These are phyloP conservation scores for Melaleuca alternifolia DNA, from an alignment of 345 rosid genomes.

Conservation along the genomic window DNA sequence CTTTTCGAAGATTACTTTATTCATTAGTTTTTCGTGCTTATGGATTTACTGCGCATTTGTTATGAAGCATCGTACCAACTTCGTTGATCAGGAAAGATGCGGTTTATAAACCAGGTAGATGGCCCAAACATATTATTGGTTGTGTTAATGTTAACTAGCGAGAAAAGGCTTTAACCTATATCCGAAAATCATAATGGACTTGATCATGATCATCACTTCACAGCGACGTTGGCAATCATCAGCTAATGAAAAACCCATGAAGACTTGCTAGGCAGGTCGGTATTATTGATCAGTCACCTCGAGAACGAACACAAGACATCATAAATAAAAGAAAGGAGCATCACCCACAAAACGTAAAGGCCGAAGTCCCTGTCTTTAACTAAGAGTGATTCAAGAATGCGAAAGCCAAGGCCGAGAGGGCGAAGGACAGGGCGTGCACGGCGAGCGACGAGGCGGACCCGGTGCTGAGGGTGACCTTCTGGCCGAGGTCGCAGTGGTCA, in stretches of 20 bases:
- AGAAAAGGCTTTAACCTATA: not conserved
- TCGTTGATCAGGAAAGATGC: not conserved
- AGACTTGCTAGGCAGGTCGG: not conserved
- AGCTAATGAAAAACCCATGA: not conserved
- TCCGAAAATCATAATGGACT: not conserved
- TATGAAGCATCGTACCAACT: not conserved
- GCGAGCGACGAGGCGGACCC: conserved; percentile 8
- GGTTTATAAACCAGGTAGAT: not conserved
- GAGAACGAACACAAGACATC: not conserved
- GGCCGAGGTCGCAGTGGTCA: conserved; percentile 11
- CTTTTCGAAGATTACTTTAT: not conserved
- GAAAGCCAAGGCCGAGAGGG: not conserved
- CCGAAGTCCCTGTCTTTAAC: not conserved
- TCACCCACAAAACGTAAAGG: not conserved
- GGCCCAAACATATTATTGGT: not conserved
- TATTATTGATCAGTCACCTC: not conserved
- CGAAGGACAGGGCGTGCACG: not conserved
- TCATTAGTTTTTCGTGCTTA: not conserved
- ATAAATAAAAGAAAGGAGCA: not conserved
- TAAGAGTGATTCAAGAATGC: not conserved
- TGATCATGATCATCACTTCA: fast-evolving
- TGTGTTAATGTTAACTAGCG: not conserved
- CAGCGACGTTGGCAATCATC: not conserved
- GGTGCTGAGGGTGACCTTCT: conserved; percentile 12
- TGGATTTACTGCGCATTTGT: not conserved